Percentiles rank a stretch among this genome's conserved stretches.
phyloP scores from a whole-genome alignment of 1,284 basidiomycete species.

The Puccinia sorghi region DNA sequence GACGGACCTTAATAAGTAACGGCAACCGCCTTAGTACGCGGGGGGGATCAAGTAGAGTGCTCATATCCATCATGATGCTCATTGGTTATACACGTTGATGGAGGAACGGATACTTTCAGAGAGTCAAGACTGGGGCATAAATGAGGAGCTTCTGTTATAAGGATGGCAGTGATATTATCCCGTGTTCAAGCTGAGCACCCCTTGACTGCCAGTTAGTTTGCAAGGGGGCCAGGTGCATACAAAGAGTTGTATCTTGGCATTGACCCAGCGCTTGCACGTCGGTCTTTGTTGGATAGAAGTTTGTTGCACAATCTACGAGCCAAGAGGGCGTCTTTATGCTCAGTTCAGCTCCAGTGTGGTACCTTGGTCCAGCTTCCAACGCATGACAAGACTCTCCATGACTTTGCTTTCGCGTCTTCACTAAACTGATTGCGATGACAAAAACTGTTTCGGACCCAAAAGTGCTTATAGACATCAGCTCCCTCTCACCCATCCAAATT shows the following conservation, averaged over 20 bases:
- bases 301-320: constrained; percentile 21
- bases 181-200: neutral
- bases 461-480: neutral
- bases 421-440: neutral
- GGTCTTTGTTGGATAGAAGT: constrained; percentile 17
- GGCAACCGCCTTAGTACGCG: no score
- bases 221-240: no score
- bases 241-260: neutral
- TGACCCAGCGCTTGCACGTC: neutral
- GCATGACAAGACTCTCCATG: constrained; percentile 16
- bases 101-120: no score
- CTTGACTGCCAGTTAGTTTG: constrained; percentile 21
- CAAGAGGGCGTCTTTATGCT: neutral
- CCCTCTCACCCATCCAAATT: neutral
- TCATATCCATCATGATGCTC: no score
- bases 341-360: constrained; percentile 1
- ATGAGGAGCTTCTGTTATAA: no score
- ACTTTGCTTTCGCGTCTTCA: constrained; percentile 8
- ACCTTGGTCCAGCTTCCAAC: constrained; percentile 5
- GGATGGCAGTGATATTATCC: neutral
- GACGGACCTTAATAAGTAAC: no score
- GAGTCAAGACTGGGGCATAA: no score
- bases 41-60: no score
- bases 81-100: no score
- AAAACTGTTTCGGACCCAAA: no score